Evolutionary conservation across 768 basidiomycete genomes (phyloP), one percentile per base, ranked within the genome.

Genomic region (Boletus subparvulus): DNA sequence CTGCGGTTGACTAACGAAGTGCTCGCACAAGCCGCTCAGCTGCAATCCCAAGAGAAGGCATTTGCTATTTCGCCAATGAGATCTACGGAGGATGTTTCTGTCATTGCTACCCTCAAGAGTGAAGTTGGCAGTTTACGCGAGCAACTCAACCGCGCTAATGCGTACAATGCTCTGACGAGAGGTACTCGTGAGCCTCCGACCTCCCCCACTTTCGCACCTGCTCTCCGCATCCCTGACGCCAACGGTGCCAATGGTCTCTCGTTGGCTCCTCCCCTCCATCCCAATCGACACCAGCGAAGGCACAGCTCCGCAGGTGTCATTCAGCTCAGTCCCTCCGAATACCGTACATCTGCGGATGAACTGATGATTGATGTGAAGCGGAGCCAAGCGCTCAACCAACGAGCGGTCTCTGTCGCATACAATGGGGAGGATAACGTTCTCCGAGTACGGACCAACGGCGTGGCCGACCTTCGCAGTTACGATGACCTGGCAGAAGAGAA

Each of bases 401-500:
- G 94, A 47, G 90, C 92, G 1, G 91, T 92, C 28, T 94, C 93
- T 17, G 88, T 96, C 46, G 93, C 89, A 0, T 93, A 87, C 74
- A 87, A 90, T 50, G 90, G 89, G 40, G 87, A 91, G 68, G 90
- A 93, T 60, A 85, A 83, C 54, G 78, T 80, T 50, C 78, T 88
- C 56, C 84, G 86, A 50, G 80, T 82, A 69, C 83, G 87, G 49
- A 75, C 77, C 39, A 82, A 85, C 56, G 87, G 89, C 37, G 74
- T 90, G 39, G 75, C 87, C 13, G 85, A 89, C 61, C 88, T 92
- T 55, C 81, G 82, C 47, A 81, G 83, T 65, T 85, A 85, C 57
- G 93, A 98, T 63, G 92, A 94, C 72, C 86, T 93, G 8, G 88
- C 91, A 0, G 95, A 98, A 71, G 95, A 98, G 78, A 96, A 98